Base-by-base conservation (phyloP, 2,329 filamentous ascomycete genomes). In the Dryadomyces quercus-mongolicae region DNA sequence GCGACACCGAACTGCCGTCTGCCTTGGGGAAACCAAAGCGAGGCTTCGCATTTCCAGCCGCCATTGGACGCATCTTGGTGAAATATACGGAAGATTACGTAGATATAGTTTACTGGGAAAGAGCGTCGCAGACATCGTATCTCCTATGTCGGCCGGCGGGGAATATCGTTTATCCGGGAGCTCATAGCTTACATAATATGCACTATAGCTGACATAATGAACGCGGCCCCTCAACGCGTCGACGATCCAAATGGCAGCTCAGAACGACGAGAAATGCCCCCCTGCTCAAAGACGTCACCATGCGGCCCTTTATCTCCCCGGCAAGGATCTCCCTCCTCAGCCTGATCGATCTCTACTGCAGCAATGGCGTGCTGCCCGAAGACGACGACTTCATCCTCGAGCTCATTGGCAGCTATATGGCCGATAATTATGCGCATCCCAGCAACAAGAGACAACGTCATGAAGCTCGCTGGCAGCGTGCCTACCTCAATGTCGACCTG, bases 321-420 rank as follows among this genome's bases (percentile, higher is more conserved):
- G 56, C 56, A 42, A 95, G 93, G 66, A 80, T 97, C 60, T 85
- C 86, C 63, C 76, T 96, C 22, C 77, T 97, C 54, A 81, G 82
- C 54, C 78, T 98, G 53, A 78, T 93, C 52, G 81, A 89, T 62
- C 76, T 96, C 53, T 97, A 98, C 68, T 81, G 81, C 42, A 82
- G 86, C 59, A 82, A 82, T n/a, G 69, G 67, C 1, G 64, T 74
- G 7, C 68, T 70, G 9, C 71, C 68, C 54, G 62, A 67, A 21
- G 67, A 68, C 54, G 70, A 72, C 53, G 65, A 70, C 5, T 66
- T 68, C 13, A 65, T 70, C 8, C 61, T 76, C 44, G 70, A 69
- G 60, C 70, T 69, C 18, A 60, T 74, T 48, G 66, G 68, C 6
- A 66, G 65, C 25, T 66, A 74, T 56, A 70, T 91, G 40, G 61